Base-by-base conservation (phyloP, 441 rosid genomes). In the Syzygium malaccense region DNA sequence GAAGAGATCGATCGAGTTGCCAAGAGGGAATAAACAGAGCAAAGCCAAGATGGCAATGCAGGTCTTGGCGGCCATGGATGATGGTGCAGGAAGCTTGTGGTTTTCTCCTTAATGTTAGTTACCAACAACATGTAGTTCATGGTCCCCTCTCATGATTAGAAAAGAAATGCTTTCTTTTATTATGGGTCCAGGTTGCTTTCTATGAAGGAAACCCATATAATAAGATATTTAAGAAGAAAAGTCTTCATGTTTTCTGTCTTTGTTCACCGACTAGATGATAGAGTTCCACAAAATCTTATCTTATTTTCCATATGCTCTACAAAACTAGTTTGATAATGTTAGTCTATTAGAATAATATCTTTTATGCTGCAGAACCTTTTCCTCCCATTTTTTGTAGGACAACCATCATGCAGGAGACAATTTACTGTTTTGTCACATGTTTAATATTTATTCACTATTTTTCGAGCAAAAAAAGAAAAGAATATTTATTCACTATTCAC, bases 1-100 rank as follows among this genome's bases (percentile, higher is more conserved):
- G 92, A 95, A 78, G 30, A 25, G 93, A 48, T 89, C 91, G n/a
- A 93, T 85, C 51, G 98, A 95, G 85, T 55, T 86, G 88, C 92
- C 88, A 8, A 90, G 64, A 28, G 93, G 84, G 53, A 25, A 93
- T 33, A 92, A 90, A 88, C 91, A 91, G 88, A 93, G 66, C 45
- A 87, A 91, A 64, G 92, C 23, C 51, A 94, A 86, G 64, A 88
- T 86, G 88, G 91, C 90, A 88, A 85, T 45, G 87, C 25, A 85
- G 86, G 86, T 86, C 86, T 84, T 87, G 90, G 92, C 28, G 78
- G 91, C 95, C 95, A 94, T 94, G 89, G 91, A 30, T 71, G n/a
- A 56, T 75, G 88, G 14, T 57, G 58, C 49, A 58, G 90, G 71
- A 55, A 75, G 86, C 8, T 71, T 55, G 91, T 84, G 85, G 87